These are phyloP conservation scores for Pochonia chlamydosporia DNA, from an alignment of 2,329 filamentous ascomycete genomes.

Conservation along the genomic window DNA sequence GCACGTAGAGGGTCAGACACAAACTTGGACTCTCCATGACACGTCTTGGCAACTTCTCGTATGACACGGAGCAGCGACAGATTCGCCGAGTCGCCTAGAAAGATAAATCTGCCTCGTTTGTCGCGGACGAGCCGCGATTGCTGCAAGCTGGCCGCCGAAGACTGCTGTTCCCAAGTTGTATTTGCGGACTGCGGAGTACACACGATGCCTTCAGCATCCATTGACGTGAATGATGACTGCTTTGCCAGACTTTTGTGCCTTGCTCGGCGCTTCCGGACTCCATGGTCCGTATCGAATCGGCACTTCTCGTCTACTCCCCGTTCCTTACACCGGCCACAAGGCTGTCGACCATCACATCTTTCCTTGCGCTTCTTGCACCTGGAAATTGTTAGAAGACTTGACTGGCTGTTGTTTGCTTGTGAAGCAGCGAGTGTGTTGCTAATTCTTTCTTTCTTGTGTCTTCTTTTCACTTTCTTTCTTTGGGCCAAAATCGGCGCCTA, in stretches of 20 bases:
- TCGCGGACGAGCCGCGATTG: constrained; percentile 3
- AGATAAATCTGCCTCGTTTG: constrained; percentile 4
- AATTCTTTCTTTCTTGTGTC: too few relatives aligned
- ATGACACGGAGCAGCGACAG: neutral
- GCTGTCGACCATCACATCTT: constrained; percentile 7
- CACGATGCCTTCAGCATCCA: neutral
- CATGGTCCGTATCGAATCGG: constrained; percentile 2
- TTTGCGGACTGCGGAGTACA: neutral
- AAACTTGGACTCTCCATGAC: neutral
- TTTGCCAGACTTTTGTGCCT: neutral
- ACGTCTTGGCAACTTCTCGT: neutral
- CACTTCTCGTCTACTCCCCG: constrained; percentile 1
- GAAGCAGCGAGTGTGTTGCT: too few relatives aligned
- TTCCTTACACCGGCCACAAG: constrained; percentile 5
- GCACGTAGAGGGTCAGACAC: neutral
- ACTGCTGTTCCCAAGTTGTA: neutral
- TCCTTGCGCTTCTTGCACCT: constrained; percentile 7
- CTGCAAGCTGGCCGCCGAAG: neutral
- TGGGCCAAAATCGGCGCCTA: too few relatives aligned
- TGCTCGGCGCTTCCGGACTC: neutral
- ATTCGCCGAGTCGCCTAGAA: neutral
- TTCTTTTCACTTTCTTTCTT: too few relatives aligned
- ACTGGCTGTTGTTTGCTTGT: too few relatives aligned
- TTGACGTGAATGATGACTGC: neutral
- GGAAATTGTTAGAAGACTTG: too few relatives aligned